These are phyloP conservation scores for Penicillium antarcticum DNA, from an alignment of 495 filamentous ascomycete species.

Conservation along the genomic window DNA sequence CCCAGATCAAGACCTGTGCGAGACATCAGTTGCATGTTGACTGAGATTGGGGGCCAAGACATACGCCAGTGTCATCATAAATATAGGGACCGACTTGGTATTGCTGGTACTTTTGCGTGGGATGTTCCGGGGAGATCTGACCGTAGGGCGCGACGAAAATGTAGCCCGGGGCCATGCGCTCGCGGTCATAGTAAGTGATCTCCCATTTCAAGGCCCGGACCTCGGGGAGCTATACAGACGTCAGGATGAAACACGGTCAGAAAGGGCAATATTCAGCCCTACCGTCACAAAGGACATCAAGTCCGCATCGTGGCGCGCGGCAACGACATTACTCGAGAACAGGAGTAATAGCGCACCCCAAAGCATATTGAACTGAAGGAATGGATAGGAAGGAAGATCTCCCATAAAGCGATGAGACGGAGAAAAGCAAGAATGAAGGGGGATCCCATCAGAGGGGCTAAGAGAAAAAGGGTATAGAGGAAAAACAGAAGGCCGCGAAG, in stretches of 20 bases:
- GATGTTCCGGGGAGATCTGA: slow-evolving; percentile 20
- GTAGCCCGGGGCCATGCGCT: slow-evolving; percentile 31
- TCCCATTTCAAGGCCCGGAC: slow-evolving; percentile 32
- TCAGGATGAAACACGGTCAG: not conserved
- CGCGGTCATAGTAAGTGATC: slow-evolving; percentile 21
- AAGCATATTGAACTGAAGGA: slow-evolving; percentile 31
- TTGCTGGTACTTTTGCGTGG: slow-evolving; percentile 31
- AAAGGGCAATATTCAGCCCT: not conserved
- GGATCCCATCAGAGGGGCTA: not conserved
- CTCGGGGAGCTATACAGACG: slow-evolving; percentile 23
- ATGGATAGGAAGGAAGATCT: slow-evolving; percentile 30
- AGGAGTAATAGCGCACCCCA: slow-evolving; percentile 26
- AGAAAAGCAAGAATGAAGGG: not conserved
- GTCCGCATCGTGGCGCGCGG: slow-evolving; percentile 31
- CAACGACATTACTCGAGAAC: slow-evolving; percentile 22
- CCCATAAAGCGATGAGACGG: slow-evolving; percentile 4
- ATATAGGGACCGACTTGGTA: slow-evolving; percentile 45
- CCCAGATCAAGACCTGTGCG: slow-evolving; percentile 37
- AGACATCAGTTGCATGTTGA: slow-evolving; percentile 1
- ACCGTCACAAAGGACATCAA: slow-evolving; percentile 43
- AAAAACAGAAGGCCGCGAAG: not conserved
- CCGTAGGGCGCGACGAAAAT: slow-evolving; percentile 45
- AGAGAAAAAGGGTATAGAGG: not conserved
- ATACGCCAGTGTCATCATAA: slow-evolving; percentile 39
- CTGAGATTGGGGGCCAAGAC: not conserved